phyloP scores from a whole-genome alignment of 805 yeast species.

The Candida multigemmis region DNA sequence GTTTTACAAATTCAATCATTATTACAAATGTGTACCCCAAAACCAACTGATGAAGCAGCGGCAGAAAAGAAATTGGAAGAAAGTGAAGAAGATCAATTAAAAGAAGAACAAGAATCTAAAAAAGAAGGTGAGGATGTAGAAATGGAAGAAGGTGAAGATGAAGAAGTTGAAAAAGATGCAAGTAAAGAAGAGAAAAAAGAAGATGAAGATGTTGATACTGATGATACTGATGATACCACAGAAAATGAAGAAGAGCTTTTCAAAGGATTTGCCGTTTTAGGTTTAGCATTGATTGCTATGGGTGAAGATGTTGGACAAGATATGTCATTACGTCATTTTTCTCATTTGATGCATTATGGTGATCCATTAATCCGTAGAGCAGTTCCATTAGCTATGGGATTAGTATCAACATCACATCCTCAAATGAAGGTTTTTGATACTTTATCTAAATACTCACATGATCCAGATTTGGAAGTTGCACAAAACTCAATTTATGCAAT shows the following conservation, averaged over 20 bases:
- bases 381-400: constrained; percentile 97
- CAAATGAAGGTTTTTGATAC: constrained; percentile 97
- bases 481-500: constrained; percentile 90
- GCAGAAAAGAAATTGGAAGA: constrained; percentile 52
- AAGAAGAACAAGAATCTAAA: constrained; percentile 20
- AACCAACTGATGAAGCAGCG: constrained; percentile 46
- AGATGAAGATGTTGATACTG: constrained; percentile 19
- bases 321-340: constrained; percentile 94
- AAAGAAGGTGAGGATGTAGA: constrained; percentile 17
- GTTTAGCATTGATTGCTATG: constrained; percentile 89
- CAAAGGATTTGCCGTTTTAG: constrained; percentile 88
- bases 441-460: constrained; percentile 92
- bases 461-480: constrained; percentile 88
- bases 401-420: constrained; percentile 87
- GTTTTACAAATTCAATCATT: constrained; percentile 89
- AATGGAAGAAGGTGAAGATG: constrained; percentile 18
- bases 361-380: constrained; percentile 84
- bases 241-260: constrained; percentile 46
- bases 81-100: constrained; percentile 26
- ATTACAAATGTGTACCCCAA: constrained; percentile 80
- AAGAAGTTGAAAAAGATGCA: constrained; percentile 11
- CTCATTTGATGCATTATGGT: constrained; percentile 97
- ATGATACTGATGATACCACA: constrained; percentile 15
- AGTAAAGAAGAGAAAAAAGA: constrained; percentile 16
- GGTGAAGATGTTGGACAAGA: constrained; percentile 98